Base-by-base conservation (phyloP, 2,329 filamentous ascomycete species). In the Chaetomium strumarium region DNA sequence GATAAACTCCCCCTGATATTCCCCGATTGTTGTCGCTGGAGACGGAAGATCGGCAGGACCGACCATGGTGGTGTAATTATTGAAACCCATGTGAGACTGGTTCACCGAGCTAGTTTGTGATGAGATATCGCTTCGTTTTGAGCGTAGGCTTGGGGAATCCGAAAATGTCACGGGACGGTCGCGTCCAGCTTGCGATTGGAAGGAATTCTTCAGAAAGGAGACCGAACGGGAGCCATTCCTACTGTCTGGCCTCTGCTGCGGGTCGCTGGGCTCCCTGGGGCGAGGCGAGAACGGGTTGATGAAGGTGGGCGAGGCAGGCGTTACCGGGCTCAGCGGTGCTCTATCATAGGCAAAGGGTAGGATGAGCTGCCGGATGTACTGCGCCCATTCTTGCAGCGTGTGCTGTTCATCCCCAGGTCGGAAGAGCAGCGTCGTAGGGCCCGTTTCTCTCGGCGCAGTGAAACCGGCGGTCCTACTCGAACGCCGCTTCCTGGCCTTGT, bases 381-480 rank as follows among this genome's bases (percentile, higher is more conserved):
- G 73, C 29, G 74, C 73, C 83, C 83, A 86, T 34, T 85, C 81
- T 39, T 80, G 73, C 16, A 86, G 72, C 48, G 71, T 73, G 42
- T 72, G 70, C 37, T 72, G 71, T 51, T 82, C 78, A 16, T 84
- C 78, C 5, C 75, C 69, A 0, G 74, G 69, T 31, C 83, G 79
- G 56, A 86, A 85, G 68, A 77, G 77, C 2, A 86, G 65, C 0
- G 74, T 75, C 9, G 70, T 73, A 2, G 74, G 68, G 9, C 69
- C 66, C 1, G 73, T 68, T 14, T 81, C 77, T 62, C 77, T 81
- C 52, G 68, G 74, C 7, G 71, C 66, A 10, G 75, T 76, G 19
- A 85, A 69, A 3, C 78, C 79, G 4, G 78, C 76, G 3, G 83
- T 79, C 55, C 82, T 75, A 59, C 82, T 85, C 43, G 83, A 85